Evolutionary conservation across 2,329 filamentous ascomycete species (phyloP).

Genomic region (Kalaharituber pfeilii): DNA sequence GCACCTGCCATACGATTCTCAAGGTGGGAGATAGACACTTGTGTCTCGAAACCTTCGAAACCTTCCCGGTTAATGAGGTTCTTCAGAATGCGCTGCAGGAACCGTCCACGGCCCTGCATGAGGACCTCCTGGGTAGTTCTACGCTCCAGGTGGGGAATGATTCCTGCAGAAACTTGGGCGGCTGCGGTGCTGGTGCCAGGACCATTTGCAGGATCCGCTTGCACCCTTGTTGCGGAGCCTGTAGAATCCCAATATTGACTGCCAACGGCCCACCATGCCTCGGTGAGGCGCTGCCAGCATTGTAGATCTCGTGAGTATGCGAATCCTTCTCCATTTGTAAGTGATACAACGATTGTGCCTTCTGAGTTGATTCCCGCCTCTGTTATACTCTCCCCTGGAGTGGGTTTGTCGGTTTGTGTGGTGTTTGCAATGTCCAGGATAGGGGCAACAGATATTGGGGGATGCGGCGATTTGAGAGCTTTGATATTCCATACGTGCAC

Average conservation of each 20-base stretch:
- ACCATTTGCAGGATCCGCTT: not conserved
- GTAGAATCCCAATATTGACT: conserved; percentile 99
- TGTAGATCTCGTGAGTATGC: conserved; percentile 73
- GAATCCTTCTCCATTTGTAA: conserved; percentile 90
- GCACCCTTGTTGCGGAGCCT: conserved; percentile 57
- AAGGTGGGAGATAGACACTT: conserved; percentile 80
- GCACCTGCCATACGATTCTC: conserved; percentile 89
- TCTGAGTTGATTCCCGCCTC: conserved; percentile 80
- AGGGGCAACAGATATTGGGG: conserved; percentile 73
- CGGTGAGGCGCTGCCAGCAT: conserved; percentile 87
- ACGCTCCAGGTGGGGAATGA: conserved; percentile 81
- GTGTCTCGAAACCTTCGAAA: conserved; percentile 79
- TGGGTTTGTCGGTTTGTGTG: conserved; percentile 49
- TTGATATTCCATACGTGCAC: conserved; percentile 90
- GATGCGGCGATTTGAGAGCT: conserved; percentile 66
- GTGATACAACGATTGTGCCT: conserved; percentile 70
- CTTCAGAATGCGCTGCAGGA: conserved; percentile 81
- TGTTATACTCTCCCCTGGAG: conserved; percentile 57
- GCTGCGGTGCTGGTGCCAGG: conserved; percentile 40
- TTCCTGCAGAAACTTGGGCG: conserved; percentile 59
- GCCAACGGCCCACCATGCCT: conserved; percentile 94
- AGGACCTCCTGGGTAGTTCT: conserved; percentile 89
- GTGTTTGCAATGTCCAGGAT: conserved; percentile 74
- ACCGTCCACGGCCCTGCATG: conserved; percentile 78
- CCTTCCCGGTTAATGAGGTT: conserved; percentile 72